Evolutionary conservation across 495 filamentous ascomycete genomes (phyloP).

Genomic region (Podospora australis): DNA sequence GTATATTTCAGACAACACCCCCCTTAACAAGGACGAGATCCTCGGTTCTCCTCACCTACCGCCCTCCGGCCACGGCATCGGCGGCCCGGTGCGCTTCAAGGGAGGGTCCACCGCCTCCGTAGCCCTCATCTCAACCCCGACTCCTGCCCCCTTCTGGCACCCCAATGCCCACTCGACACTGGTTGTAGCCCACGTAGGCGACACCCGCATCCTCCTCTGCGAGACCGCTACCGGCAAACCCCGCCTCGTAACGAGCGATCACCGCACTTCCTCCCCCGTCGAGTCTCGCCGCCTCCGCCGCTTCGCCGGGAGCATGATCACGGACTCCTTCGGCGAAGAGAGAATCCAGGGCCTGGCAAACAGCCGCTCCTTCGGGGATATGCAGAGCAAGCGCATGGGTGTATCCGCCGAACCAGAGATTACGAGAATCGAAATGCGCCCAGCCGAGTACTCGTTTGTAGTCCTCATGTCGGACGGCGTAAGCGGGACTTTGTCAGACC

Average conservation of each 20-base stretch:
- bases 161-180: constrained; percentile 75
- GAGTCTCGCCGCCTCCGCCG: constrained; percentile 79
- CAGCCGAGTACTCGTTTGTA: constrained; percentile 81
- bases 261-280: constrained; percentile 79
- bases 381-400: constrained; percentile 82
- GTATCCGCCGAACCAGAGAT: constrained; percentile 92
- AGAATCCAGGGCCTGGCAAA: constrained; percentile 91
- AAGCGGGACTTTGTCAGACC: constrained; percentile 72
- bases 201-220: constrained; percentile 85
- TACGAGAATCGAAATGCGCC: constrained; percentile 59
- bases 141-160: constrained; percentile 89
- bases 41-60: constrained; percentile 58
- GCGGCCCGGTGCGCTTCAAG: constrained; percentile 69
- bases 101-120: constrained; percentile 88
- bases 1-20: constrained; percentile 59
- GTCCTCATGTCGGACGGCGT: constrained; percentile 86
- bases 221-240: constrained; percentile 70
- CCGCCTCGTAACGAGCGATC: constrained; percentile 74
- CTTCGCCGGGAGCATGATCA: constrained; percentile 72
- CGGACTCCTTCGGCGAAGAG: constrained; percentile 95
- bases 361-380: constrained; percentile 87
- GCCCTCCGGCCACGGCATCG: constrained; percentile 51
- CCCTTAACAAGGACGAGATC: constrained; percentile 75
- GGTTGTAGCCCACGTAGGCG: constrained; percentile 85
- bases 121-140: constrained; percentile 85